phyloP scores from a whole-genome alignment of 1,284 basidiomycete species.

The Sporisorium scitamineum region DNA sequence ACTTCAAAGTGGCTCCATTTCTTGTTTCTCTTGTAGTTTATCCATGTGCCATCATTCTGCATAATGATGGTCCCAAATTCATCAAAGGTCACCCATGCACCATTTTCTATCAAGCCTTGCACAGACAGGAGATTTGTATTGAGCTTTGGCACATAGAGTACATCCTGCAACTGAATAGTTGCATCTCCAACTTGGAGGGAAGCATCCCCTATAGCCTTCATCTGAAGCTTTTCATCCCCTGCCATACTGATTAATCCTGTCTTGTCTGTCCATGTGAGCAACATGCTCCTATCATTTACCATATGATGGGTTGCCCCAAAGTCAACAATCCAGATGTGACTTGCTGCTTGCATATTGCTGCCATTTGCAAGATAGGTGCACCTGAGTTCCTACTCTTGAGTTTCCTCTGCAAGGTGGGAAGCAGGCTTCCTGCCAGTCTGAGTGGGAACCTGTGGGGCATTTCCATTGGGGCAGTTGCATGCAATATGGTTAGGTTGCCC shows the following conservation, averaged over 20 bases:
- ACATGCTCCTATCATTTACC: slow-evolving; percentile 2
- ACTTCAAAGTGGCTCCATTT: no score
- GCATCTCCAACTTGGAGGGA: no score
- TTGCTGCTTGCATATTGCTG: not conserved
- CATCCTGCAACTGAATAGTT: slow-evolving; percentile 2
- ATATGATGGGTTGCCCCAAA: slow-evolving; percentile 8
- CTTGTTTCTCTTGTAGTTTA: not conserved
- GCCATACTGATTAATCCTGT: not conserved
- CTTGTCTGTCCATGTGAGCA: not conserved
- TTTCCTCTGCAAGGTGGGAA: no score
- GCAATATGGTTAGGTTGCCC: no score
- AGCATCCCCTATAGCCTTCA: no score
- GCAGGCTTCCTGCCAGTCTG: no score
- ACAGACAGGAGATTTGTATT: slow-evolving; percentile 10
- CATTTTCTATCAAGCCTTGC: not conserved
- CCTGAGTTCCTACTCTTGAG: no score
- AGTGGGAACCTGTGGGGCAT: no score
- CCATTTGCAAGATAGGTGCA: no score
- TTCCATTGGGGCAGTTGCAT: no score
- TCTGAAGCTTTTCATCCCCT: slow-evolving; percentile 2
- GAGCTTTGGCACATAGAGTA: slow-evolving; percentile 8
- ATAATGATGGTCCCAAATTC: not conserved
- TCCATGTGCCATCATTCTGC: slow-evolving; percentile 4
- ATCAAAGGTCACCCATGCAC: slow-evolving; percentile 9
- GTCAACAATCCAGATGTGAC: not conserved